A percentile compares a stretch with the other conserved stretches of the same genome.
Conservation (phyloP, 805 yeast genomes). For the Candida chauliodis region DNA sequence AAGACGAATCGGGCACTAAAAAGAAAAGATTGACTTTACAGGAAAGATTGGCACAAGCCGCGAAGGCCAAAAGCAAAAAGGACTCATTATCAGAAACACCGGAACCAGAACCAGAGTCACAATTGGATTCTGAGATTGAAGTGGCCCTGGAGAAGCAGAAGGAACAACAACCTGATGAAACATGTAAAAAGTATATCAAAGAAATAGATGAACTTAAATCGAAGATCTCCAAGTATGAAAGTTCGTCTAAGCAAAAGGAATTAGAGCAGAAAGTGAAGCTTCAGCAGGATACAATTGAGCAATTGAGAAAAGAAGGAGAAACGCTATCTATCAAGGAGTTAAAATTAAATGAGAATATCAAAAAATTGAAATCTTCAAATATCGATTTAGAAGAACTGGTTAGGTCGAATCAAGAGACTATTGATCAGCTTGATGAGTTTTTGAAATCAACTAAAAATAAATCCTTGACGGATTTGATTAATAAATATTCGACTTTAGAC, state of each 20-base stretch:
- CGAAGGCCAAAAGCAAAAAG: conserved; percentile 36
- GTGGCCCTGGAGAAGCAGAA: not conserved
- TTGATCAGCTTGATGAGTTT: conserved; percentile 38
- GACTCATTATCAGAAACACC: not conserved
- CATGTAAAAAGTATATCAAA: conserved; percentile 1
- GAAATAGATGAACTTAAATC: conserved; percentile 1
- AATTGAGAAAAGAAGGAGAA: conserved; percentile 73
- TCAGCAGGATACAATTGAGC: conserved; percentile 61
- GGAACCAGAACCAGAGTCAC: not conserved
- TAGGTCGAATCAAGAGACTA: conserved; percentile 27
- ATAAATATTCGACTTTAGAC: conserved; percentile 16
- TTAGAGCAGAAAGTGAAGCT: conserved; percentile 32
- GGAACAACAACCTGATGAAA: not conserved
- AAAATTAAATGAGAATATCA: conserved; percentile 61
- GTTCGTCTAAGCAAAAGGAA: conserved; percentile 10
- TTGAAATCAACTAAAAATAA: conserved; percentile 25
- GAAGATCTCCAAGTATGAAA: not conserved
- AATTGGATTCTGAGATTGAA: not conserved
- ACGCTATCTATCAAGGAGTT: conserved; percentile 69
- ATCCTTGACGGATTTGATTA: conserved; percentile 26
- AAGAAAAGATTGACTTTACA: conserved; percentile 63
- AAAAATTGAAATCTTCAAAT: conserved; percentile 46
- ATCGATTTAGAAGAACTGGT: conserved; percentile 29
- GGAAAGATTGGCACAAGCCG: conserved; percentile 82
- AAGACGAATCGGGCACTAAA: conserved; percentile 7